Evolutionary conservation across 208 protist species (phyloP).

Genomic region (Leishmania guyanensis): DNA sequence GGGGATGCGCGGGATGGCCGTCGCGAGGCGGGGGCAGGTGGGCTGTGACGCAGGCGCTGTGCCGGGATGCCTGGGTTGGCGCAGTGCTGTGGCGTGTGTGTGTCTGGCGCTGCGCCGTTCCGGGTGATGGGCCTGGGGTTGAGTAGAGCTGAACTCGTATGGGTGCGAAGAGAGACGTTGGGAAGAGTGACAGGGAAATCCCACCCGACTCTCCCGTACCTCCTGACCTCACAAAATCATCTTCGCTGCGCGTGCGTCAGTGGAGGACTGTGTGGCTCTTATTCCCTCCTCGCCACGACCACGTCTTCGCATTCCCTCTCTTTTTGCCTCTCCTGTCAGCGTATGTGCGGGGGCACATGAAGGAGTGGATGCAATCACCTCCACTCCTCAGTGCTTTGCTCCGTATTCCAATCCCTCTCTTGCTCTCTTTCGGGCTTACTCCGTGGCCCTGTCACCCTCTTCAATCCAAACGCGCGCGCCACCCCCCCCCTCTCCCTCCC

Average conservation of each 20-base stretch:
- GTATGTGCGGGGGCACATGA: neutral
- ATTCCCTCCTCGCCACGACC: neutral
- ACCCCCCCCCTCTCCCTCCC: neutral
- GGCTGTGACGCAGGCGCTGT: neutral
- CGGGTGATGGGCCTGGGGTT: neutral
- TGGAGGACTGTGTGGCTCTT: neutral
- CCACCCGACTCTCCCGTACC: neutral
- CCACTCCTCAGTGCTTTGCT: neutral
- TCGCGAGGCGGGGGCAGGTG: too few relatives aligned
- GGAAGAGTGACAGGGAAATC: neutral
- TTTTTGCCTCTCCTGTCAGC: neutral
- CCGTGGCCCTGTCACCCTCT: neutral
- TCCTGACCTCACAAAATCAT: neutral
- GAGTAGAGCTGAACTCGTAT: neutral
- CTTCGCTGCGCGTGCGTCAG: neutral
- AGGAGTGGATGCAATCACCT: neutral
- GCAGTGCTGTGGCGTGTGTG: neutral
- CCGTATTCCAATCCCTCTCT: neutral
- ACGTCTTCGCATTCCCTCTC: slow-evolving; percentile 9
- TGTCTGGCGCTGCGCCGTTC: neutral
- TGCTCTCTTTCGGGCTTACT: slow-evolving; percentile 10
- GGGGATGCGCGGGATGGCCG: too few relatives aligned
- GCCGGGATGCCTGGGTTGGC: too few relatives aligned
- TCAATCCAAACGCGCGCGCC: neutral
- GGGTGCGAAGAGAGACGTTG: neutral